A percentile compares a stretch with the other conserved stretches of the same genome.
Evolutionary conservation across 176 grass and related monocot genomes (phyloP).

Genomic region (Ensete ventricosum): DNA sequence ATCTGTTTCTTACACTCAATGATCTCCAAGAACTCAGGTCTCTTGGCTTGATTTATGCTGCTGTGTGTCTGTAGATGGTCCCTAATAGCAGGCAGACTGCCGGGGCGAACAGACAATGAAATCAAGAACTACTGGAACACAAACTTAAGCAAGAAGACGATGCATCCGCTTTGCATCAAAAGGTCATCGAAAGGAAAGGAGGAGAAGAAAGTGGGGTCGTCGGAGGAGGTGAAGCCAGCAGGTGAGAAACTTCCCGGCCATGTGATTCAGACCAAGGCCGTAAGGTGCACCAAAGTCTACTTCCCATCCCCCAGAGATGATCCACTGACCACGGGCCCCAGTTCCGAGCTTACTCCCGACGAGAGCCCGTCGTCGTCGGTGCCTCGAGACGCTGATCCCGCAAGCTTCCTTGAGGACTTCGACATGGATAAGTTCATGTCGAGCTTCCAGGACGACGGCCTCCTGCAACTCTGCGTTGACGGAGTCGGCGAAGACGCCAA

Average conservation of each 20-base stretch:
- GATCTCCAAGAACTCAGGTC: no score
- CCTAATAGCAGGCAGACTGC: not conserved
- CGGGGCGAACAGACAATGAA: slow-evolving; percentile 7
- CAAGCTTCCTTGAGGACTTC: not conserved
- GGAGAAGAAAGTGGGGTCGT: not conserved
- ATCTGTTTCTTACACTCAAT: not conserved
- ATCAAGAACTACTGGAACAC: slow-evolving; percentile 11
- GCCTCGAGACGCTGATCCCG: not conserved
- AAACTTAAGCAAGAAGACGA: not conserved
- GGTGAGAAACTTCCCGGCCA: not conserved
- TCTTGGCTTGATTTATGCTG: no score
- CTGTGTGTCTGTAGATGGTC: not conserved
- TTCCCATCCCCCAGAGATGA: not conserved
- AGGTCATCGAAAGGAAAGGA: not conserved
- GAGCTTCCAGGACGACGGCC: not conserved
- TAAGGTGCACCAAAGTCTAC: not conserved
- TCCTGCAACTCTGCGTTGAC: not conserved
- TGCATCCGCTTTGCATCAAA: not conserved
- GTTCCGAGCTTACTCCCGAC: no score
- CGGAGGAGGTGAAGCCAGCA: not conserved
- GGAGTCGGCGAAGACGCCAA: not conserved
- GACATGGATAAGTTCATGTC: not conserved
- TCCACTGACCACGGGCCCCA: no score
- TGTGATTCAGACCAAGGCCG: not conserved
- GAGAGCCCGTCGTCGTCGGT: no score